Evolutionary conservation across 2,329 filamentous ascomycete species (phyloP), one percentile per base, ranked within the genome.

Genomic region (Akanthomyces uredinophilus): DNA sequence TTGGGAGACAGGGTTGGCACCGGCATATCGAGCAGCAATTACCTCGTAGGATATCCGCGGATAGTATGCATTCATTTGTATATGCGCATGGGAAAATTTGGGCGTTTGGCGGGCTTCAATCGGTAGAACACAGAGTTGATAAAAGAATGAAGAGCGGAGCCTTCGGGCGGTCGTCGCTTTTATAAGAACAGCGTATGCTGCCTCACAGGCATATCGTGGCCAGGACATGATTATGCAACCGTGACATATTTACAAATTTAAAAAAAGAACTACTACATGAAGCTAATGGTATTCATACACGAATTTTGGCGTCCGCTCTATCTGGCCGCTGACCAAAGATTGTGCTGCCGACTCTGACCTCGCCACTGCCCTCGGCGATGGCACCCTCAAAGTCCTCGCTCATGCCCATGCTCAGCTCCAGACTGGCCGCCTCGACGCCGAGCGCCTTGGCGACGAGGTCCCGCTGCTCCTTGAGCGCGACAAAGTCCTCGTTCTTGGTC

Each of bases 381-480:
- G 95, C 95, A 8, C 88, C 90, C 78, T 96, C 93, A 74, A 94
- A 99, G 75, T 99, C 95, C 70, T 91, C 87, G 72, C 92, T 97
- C 95, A 99, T 99, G 7, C 94, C 94, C 94, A 99, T 99, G 75
- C 93, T 97, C 75, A 98, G 75, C 79, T 97, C 92, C 69, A 97
- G 72, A n/a, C 63, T 66, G 64, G 82, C 81, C n/a, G 78, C 76
- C 18, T 79, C 72, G 55, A 78, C 60, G 1, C 70, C 71, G 22
- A 79, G 69, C 64, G 78, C 88, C 70, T 77, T 71, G 2, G 81
- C 84, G 2, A 97, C 86, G 16, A 84, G 74, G 72, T 96, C 90
- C 61, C 91, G 80, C 72, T 90, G 87, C 70, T 88, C 82, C 56
- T 78, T 80, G 71, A 99, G 74, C 5, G 78, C 73, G 5, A 86